A percentile compares a stretch with the other conserved stretches of the same genome.
Conservation (phyloP, 192 early-diverging fungal species). For the Backusella psychrophila region DNA sequence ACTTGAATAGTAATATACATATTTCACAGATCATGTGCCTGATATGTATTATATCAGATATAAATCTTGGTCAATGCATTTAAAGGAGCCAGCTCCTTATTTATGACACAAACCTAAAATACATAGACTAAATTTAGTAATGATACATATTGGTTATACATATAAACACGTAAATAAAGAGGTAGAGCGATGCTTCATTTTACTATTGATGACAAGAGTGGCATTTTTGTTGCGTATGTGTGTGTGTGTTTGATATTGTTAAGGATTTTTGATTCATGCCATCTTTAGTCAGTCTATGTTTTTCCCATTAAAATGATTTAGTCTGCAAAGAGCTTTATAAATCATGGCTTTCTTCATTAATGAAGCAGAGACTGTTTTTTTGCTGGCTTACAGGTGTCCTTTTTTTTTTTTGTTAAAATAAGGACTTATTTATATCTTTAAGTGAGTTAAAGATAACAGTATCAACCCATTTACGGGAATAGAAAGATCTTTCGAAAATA, state of each 20-base stretch:
- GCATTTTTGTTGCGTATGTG: neutral
- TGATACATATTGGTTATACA: neutral
- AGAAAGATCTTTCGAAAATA: neutral
- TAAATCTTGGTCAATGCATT: too few relatives aligned
- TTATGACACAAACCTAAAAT: neutral
- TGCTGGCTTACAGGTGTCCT: neutral
- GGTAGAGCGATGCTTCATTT: neutral
- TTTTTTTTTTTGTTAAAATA: neutral
- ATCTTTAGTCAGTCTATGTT: neutral
- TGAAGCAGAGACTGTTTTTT: neutral
- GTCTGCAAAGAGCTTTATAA: neutral
- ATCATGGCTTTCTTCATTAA: neutral
- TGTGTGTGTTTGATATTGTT: neutral
- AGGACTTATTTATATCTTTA: neutral
- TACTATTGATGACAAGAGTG: neutral
- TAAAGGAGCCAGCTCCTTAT: too few relatives aligned
- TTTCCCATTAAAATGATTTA: neutral
- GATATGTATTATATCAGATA: too few relatives aligned
- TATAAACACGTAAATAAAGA: neutral
- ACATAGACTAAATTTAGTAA: neutral
- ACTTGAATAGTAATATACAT: neutral
- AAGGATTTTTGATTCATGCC: neutral
- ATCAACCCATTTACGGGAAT: neutral
- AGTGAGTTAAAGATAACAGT: neutral
- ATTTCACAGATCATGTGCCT: too few relatives aligned